These are phyloP conservation scores for Polysphondylium violaceum DNA, from an alignment of 78 protist genomes.

Conservation along the genomic window DNA sequence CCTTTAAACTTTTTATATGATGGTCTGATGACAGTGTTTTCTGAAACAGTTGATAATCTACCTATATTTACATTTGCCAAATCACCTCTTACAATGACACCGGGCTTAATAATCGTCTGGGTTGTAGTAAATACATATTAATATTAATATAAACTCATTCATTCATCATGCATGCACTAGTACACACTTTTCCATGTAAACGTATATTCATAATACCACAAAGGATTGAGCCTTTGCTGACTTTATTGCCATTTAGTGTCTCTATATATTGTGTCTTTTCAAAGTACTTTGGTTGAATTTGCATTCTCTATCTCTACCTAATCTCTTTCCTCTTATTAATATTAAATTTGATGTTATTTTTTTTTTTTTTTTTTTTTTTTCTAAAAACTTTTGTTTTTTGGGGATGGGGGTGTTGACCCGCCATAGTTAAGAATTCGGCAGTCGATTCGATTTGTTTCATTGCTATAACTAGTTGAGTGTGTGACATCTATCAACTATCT, in stretches of 20 bases:
- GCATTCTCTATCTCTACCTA: conserved; percentile 34
- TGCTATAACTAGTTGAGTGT: no score
- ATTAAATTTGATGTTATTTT: no score
- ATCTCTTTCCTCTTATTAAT: no score
- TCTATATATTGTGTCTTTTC: conserved; percentile 72
- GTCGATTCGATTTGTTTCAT: no score
- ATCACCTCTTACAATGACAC: conserved; percentile 72
- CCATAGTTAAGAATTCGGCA: no score
- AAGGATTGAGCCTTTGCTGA: conserved; percentile 53
- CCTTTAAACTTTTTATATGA: conserved; percentile 77
- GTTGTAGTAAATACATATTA: not conserved
- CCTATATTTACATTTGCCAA: conserved; percentile 74
- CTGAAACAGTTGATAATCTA: conserved; percentile 37
- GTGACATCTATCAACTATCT: no score
- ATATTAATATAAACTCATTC: not conserved
- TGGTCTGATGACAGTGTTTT: conserved; percentile 65
- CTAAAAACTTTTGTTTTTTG: no score
- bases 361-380: no score
- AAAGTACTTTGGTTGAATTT: conserved; percentile 36
- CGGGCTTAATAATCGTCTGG: conserved; percentile 53
- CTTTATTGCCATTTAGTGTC: conserved; percentile 77
- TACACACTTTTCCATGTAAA: conserved; percentile 44
- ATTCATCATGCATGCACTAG: not conserved
- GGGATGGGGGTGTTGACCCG: no score
- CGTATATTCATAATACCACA: conserved; percentile 78